Conservation (phyloP, 2,329 filamentous ascomycete species). For the Fulvia fulva region DNA sequence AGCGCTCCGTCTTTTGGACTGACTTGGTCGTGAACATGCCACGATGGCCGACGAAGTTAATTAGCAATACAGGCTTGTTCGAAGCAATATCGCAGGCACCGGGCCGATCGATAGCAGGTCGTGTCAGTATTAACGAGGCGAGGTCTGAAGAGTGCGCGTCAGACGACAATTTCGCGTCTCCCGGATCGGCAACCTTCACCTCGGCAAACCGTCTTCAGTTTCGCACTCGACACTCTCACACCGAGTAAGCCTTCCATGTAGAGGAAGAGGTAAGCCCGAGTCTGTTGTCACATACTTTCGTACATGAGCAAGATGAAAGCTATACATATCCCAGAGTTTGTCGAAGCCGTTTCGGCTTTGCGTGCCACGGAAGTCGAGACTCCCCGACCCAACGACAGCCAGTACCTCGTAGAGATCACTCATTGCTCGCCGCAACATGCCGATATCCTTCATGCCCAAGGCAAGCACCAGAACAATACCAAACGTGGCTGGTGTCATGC, state of each 20-base stretch:
- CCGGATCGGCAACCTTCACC: not conserved
- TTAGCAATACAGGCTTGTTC: not conserved
- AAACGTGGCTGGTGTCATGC: slow-evolving; percentile 50
- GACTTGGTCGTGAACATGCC: not conserved
- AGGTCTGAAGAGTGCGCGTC: not conserved
- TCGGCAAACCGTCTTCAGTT: not conserved
- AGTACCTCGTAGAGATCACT: slow-evolving; percentile 48
- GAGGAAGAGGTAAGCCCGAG: not conserved
- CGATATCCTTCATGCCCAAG: slow-evolving; percentile 57
- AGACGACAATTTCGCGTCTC: not conserved
- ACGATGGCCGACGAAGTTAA: not conserved
- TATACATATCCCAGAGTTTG: slow-evolving; percentile 38
- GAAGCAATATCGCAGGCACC: not conserved
- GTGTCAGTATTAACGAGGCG: not conserved
- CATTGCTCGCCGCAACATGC: slow-evolving; percentile 59
- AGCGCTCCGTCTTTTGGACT: not conserved
- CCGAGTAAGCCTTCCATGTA: not conserved
- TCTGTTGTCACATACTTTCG: not conserved
- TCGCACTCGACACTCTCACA: not conserved
- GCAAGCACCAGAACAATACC: slow-evolving; percentile 54
- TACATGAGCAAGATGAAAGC: slow-evolving; percentile 39
- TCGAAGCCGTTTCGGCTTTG: slow-evolving; percentile 30
- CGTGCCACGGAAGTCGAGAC: slow-evolving; percentile 28
- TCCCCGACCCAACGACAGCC: slow-evolving; percentile 33
- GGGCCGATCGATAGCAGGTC: not conserved